Evolutionary conservation across 2,329 filamentous ascomycete genomes (phyloP).

Genomic region (Fusarium sp.): DNA sequence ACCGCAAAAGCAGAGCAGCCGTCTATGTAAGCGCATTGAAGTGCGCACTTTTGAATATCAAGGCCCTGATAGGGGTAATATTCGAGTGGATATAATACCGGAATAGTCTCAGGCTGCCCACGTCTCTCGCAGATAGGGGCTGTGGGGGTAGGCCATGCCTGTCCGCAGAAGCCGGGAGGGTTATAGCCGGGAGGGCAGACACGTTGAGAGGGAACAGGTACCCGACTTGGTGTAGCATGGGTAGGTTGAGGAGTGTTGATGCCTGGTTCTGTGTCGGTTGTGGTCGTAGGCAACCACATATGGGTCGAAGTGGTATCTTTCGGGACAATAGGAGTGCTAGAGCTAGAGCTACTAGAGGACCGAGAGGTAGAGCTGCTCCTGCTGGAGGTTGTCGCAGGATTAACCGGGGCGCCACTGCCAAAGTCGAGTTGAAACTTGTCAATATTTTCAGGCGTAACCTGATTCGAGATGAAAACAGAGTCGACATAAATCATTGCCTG

Average conservation of each 20-base stretch:
- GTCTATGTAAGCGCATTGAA: neutral
- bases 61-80: neutral
- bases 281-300: neutral
- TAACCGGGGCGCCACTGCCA: neutral
- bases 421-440: conserved; percentile 19
- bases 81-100: neutral
- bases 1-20: neutral
- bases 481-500: conserved; percentile 10
- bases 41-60: neutral
- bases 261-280: too few relatives aligned
- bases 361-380: neutral
- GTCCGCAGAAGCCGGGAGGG: neutral
- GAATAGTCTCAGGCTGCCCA: neutral
- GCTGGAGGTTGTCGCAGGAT: neutral
- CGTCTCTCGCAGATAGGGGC: neutral
- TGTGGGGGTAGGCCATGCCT: neutral
- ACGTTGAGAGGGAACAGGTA: neutral
- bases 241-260: neutral
- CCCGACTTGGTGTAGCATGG: neutral
- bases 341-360: neutral
- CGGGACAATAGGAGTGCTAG: neutral
- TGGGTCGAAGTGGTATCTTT: neutral
- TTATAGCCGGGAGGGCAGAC: neutral
- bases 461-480: conserved; percentile 27
- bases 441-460: conserved; percentile 25